phyloP scores from a whole-genome alignment of 148 eudicot genomes.

The Camellia japonica region DNA sequence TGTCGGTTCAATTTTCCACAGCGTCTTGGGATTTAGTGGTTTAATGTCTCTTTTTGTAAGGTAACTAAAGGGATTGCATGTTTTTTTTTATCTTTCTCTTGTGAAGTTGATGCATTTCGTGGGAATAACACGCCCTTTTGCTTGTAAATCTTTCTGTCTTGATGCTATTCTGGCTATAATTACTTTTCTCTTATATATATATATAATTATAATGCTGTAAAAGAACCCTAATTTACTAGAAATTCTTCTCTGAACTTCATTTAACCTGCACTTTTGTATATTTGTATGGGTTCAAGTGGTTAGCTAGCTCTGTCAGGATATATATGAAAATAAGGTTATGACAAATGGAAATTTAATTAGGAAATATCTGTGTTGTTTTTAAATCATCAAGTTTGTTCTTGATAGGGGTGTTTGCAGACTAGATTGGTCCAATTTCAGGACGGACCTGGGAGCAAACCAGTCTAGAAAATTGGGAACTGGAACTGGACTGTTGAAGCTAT shows the following conservation, averaged over 20 bases:
- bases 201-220: background rate
- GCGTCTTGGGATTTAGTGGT: slow-evolving; percentile 87
- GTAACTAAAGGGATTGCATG: slow-evolving; percentile 29
- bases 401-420: too few species aligned
- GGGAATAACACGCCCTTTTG: background rate
- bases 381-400: background rate
- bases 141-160: background rate
- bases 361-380: background rate
- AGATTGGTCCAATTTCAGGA: too few species aligned
- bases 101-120: background rate
- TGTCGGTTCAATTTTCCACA: slow-evolving; percentile 77
- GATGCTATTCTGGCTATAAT: background rate
- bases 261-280: background rate
- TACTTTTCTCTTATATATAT: background rate
- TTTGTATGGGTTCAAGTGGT: background rate
- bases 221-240: background rate
- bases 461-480: too few species aligned
- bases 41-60: slow-evolving; percentile 76
- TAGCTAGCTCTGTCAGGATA: background rate
- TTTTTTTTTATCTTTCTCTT: background rate
- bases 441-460: too few species aligned
- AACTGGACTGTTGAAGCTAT: too few species aligned
- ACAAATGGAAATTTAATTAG: background rate
- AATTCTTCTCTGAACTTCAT: background rate
- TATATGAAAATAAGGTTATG: background rate